Evolutionary conservation across 371 early-diverging fungal species (phyloP).

Genomic region (Mortierella sp.): DNA sequence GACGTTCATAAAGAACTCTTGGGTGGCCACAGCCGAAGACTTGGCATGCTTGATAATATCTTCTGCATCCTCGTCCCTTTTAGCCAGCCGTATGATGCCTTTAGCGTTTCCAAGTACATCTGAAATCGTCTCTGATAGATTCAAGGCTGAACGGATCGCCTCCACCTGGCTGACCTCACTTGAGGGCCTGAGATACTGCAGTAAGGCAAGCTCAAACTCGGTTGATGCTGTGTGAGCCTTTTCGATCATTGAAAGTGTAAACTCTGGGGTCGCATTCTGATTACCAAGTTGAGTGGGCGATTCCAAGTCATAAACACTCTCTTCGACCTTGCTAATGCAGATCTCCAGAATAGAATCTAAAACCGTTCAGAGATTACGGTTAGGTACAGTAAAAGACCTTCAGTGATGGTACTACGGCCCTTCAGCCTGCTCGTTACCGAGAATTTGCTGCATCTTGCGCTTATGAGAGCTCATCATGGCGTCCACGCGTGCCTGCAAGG

Average conservation of each 20-base stretch:
- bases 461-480: constrained; percentile 74
- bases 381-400: no score
- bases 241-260: constrained; percentile 91
- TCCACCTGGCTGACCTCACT: constrained; percentile 83
- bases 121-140: constrained; percentile 83
- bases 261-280: constrained; percentile 90
- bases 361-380: no score
- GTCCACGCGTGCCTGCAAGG: constrained; percentile 75
- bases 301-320: constrained; percentile 89
- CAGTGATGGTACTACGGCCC: no score
- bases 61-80: constrained; percentile 83
- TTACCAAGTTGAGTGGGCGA: constrained; percentile 87
- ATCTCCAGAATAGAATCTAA: constrained; percentile 88
- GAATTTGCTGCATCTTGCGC: constrained; percentile 81
- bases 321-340: constrained; percentile 88
- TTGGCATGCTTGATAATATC: constrained; percentile 80
- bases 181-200: constrained; percentile 76
- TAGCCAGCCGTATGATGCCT: constrained; percentile 88
- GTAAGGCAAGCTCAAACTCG: constrained; percentile 83
- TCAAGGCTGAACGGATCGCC: constrained; percentile 85
- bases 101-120: constrained; percentile 91
- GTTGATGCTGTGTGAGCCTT: constrained; percentile 81
- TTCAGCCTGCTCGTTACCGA: constrained; percentile 62
- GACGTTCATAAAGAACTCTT: constrained; percentile 86
- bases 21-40: constrained; percentile 71